Evolutionary conservation across 768 basidiomycete species (phyloP).

Genomic region (Amanita pseudoporphyria): DNA sequence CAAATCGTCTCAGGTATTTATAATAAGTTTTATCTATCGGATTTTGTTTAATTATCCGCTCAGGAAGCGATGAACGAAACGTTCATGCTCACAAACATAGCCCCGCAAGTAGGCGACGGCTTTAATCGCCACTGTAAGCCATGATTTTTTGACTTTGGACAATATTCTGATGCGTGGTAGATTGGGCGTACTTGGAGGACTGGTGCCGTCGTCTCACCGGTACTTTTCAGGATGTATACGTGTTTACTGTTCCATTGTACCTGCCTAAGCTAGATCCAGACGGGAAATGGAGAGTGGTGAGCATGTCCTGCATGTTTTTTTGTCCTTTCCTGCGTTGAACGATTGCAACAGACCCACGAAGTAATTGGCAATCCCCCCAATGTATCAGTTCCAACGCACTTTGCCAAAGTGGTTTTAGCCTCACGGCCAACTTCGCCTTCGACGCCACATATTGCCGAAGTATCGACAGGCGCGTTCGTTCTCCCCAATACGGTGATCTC

Average conservation of each 20-base stretch:
- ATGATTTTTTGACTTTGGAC: neutral
- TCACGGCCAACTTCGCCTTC: constrained; percentile 66
- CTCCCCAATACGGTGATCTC: constrained; percentile 91
- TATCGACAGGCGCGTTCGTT: constrained; percentile 90
- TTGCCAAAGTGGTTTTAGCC: constrained; percentile 89
- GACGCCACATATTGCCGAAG: constrained; percentile 60
- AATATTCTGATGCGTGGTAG: constrained; percentile 27
- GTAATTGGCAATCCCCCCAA: constrained; percentile 91
- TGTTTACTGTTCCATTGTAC: constrained; percentile 97
- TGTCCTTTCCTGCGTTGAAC: neutral
- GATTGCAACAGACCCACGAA: constrained; percentile 66
- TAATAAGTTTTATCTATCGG: neutral
- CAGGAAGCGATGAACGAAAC: constrained; percentile 95
- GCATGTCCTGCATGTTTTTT: constrained; percentile 22
- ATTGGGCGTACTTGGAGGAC: constrained; percentile 95
- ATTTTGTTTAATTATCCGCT: neutral
- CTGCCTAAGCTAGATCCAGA: constrained; percentile 78
- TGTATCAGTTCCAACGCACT: constrained; percentile 92
- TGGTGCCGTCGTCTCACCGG: constrained; percentile 88
- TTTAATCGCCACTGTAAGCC: constrained; percentile 92
- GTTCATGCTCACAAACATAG: constrained; percentile 90
- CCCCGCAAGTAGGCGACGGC: constrained; percentile 95
- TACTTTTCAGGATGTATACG: constrained; percentile 90
- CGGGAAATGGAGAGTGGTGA: constrained; percentile 92
- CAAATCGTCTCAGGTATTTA: constrained; percentile 64